Evolutionary conservation across 371 early-diverging fungal genomes (phyloP).

Genomic region (Ordospora colligata): DNA sequence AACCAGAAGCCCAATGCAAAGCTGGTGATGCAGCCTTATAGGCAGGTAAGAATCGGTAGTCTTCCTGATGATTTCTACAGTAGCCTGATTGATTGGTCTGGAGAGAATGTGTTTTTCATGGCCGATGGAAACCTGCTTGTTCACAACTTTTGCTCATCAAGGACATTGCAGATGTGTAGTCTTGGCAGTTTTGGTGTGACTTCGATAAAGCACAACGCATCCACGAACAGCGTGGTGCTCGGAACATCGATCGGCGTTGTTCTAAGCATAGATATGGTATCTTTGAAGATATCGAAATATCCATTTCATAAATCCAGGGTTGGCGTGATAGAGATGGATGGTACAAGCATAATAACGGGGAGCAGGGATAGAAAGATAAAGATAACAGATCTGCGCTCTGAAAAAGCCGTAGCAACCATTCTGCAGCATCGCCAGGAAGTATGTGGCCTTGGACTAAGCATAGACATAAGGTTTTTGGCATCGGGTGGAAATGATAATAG

Average conservation of each 20-base stretch:
- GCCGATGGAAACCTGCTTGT: constrained; percentile 47
- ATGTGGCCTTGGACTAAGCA: constrained; percentile 56
- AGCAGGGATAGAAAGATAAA: constrained; percentile 57
- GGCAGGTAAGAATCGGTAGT: constrained; percentile 26
- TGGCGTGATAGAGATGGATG: constrained; percentile 54
- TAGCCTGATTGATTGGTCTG: constrained; percentile 60
- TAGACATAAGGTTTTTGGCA: constrained; percentile 40
- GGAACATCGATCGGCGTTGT: constrained; percentile 45
- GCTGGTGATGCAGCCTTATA: constrained; percentile 19
- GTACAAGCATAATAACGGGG: constrained; percentile 51
- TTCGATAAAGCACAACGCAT: constrained; percentile 45
- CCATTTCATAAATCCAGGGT: constrained; percentile 54
- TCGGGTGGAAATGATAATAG: constrained; percentile 62
- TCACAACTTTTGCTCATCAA: constrained; percentile 53
- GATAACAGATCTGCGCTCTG: constrained; percentile 51
- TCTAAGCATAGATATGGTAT: constrained; percentile 7
- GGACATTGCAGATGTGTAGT: constrained; percentile 27
- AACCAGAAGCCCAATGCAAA: not conserved
- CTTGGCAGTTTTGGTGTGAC: constrained; percentile 37
- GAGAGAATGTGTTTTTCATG: constrained; percentile 53
- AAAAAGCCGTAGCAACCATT: constrained; percentile 25
- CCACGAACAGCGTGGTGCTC: constrained; percentile 21
- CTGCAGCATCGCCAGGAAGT: constrained; percentile 59
- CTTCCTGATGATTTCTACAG: constrained; percentile 62
- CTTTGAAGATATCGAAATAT: constrained; percentile 14